Conservation (phyloP, 225 moss, liverwort and hornwort genomes). For the Neckera pumila region DNA sequence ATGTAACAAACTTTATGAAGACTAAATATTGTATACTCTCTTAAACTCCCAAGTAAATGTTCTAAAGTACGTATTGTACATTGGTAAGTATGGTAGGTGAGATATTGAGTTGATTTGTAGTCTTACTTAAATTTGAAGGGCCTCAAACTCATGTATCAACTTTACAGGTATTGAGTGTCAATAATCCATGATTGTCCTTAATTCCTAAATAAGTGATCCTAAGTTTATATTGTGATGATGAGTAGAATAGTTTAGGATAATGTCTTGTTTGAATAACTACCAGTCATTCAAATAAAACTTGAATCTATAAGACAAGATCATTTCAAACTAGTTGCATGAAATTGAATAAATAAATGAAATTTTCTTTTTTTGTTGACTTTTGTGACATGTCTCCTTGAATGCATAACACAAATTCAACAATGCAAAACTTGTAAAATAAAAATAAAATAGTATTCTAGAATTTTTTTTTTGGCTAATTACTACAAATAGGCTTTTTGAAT, state of each 20-base stretch:
- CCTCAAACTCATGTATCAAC: accelerated
- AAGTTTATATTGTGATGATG: background rate
- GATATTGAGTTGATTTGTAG: background rate
- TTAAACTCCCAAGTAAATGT: background rate
- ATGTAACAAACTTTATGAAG: background rate
- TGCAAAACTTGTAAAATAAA: background rate
- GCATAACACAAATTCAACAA: no score
- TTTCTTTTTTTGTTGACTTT: no score
- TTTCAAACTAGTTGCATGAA: background rate
- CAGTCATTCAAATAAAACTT: background rate
- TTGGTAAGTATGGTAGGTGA: accelerated
- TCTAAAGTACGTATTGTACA: background rate
- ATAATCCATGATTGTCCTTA: background rate
- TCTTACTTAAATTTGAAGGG: background rate
- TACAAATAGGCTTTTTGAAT: background rate
- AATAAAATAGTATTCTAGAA: accelerated
- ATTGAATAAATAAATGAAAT: no score
- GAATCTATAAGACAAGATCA: background rate
- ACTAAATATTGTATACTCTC: accelerated
- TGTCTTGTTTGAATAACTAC: background rate
- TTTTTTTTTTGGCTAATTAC: no score
- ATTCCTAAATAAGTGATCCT: background rate
- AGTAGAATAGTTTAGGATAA: background rate
- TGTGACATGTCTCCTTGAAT: no score
- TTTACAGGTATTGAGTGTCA: accelerated